Conservation (phyloP, 495 filamentous ascomycete species). For the Hypoxylon perforatum region DNA sequence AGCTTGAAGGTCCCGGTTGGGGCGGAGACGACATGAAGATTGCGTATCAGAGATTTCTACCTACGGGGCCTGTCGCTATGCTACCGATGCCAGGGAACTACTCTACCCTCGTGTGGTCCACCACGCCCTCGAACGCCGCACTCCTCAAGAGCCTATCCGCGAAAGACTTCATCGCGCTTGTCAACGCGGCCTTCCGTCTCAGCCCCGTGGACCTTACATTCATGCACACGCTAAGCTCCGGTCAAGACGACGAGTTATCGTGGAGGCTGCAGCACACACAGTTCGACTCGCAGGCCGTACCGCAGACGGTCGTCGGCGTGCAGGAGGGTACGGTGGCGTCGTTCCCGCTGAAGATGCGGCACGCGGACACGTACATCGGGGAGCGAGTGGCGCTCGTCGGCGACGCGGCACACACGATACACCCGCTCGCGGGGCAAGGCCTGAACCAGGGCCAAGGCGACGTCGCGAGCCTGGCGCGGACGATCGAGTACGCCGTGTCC, state of each 20-base stretch:
- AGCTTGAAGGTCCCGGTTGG: conserved; percentile 69
- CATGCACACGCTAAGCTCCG: conserved; percentile 71
- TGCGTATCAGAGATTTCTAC: conserved; percentile 96
- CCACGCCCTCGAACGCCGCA: conserved; percentile 79
- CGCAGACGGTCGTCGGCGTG: conserved; percentile 67
- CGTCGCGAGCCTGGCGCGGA: conserved; percentile 76
- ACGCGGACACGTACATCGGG: conserved; percentile 90
- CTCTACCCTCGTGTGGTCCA: conserved; percentile 93
- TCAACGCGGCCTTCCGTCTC: conserved; percentile 94
- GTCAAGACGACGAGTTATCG: conserved; percentile 77
- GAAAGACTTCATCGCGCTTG: conserved; percentile 82
- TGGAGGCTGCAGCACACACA: conserved; percentile 82
- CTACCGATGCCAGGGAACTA: conserved; percentile 86
- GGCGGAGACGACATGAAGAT: conserved; percentile 68
- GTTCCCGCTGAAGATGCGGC: conserved; percentile 90
- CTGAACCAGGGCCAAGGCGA: conserved; percentile 94
- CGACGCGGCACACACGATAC: conserved; percentile 94
- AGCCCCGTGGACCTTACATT: conserved; percentile 80
- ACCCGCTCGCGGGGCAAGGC: conserved; percentile 94
- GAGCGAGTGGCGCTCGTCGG: conserved; percentile 89
- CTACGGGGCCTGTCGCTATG: conserved; percentile 89
- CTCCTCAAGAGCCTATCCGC: conserved; percentile 78
- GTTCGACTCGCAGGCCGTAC: conserved; percentile 58
- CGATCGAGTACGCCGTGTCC: conserved; percentile 78
- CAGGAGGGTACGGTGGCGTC: conserved; percentile 86